phyloP scores from a whole-genome alignment of 1,139 yeast species.

The Saccharomycopsis hybrid region DNA sequence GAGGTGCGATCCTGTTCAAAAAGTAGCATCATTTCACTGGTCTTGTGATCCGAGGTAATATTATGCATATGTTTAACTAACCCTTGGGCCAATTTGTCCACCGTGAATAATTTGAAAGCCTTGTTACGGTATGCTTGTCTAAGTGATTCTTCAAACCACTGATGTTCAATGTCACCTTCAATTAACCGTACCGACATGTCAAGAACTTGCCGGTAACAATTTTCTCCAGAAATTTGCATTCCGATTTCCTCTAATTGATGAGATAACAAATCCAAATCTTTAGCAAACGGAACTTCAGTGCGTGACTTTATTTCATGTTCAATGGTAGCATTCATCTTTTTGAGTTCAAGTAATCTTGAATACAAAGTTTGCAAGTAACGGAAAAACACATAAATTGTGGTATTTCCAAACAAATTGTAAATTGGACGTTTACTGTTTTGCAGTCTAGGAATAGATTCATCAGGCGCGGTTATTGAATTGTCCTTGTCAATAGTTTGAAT shows the following conservation, averaged over 20 bases:
- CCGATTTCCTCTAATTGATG: conserved; percentile 75
- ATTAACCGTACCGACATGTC: conserved; percentile 67
- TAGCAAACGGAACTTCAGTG: conserved; percentile 75
- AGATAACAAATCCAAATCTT: conserved; percentile 75
- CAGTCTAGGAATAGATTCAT: conserved; percentile 19
- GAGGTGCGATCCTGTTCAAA: conserved; percentile 73
- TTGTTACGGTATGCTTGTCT: conserved; percentile 93
- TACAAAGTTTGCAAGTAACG: conserved; percentile 80
- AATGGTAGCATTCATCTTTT: conserved; percentile 57
- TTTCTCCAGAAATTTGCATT: conserved; percentile 61
- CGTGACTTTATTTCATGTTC: conserved; percentile 64
- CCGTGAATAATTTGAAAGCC: conserved; percentile 87
- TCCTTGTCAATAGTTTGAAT: conserved; percentile 38
- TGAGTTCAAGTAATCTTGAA: conserved; percentile 73
- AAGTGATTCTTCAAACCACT: conserved; percentile 90
- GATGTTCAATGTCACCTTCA: conserved; percentile 90
- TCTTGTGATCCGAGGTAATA: conserved; percentile 49
- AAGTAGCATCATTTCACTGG: conserved; percentile 72
- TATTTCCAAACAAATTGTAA: conserved; percentile 81
- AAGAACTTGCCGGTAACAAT: conserved; percentile 73
- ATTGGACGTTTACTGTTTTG: conserved; percentile 25
- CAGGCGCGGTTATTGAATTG: conserved; percentile 25
- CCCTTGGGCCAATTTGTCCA: conserved; percentile 88
- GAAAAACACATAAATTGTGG: conserved; percentile 87
- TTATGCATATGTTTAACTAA: conserved; percentile 83